Conservation (phyloP, 1,284 basidiomycete genomes). For the Boletellus sp. region DNA sequence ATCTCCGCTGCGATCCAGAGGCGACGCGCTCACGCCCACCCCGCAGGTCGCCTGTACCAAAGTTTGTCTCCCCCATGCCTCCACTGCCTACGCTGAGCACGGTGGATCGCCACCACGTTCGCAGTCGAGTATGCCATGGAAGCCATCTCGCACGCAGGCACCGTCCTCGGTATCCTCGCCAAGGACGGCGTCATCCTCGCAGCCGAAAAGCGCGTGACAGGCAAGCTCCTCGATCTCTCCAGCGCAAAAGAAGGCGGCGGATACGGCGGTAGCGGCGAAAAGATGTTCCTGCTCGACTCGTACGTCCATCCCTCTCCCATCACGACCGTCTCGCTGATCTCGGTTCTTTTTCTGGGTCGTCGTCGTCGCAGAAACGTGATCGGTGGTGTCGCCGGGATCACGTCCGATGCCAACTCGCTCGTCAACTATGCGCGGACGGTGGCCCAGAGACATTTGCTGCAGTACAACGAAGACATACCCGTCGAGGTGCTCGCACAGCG, state of each 20-base stretch:
- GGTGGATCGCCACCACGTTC: background rate
- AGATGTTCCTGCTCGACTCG: conserved; percentile 93
- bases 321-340: too few relatives aligned
- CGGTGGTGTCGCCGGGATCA: conserved; percentile 92
- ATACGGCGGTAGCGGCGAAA: conserved; percentile 93
- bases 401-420: conserved; percentile 96
- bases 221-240: conserved; percentile 91
- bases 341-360: background rate
- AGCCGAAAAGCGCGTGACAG: conserved; percentile 98
- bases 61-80: conserved; percentile 48
- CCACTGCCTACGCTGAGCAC: conserved; percentile 1
- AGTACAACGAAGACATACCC: conserved; percentile 96
- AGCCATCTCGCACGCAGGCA: conserved; percentile 95
- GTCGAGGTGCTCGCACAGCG: conserved; percentile 94
- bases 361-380: conserved; percentile 77
- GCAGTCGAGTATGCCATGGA: conserved; percentile 99
- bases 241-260: conserved; percentile 77
- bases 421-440: conserved; percentile 92
- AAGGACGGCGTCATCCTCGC: conserved; percentile 97
- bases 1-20: background rate
- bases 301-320: conserved; percentile 38
- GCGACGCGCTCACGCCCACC: conserved; percentile 3
- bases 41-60: conserved; percentile 82
- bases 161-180: conserved; percentile 91
- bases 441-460: conserved; percentile 85